phyloP scores from a whole-genome alignment of 106 monocot species.

The Alisma plantagoaquatica region DNA sequence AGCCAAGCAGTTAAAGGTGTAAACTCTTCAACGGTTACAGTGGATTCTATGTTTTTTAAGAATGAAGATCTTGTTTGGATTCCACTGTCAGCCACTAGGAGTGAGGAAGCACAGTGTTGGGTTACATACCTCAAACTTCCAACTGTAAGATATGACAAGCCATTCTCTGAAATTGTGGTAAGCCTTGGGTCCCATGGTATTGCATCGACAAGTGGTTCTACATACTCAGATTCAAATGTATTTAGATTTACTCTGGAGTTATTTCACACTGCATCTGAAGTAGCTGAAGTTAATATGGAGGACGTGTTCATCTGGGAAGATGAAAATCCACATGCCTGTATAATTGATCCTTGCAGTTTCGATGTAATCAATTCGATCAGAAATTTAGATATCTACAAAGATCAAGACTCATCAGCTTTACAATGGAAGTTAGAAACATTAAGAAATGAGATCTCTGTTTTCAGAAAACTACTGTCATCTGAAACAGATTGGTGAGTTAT shows the following conservation, averaged over 20 bases:
- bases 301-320: slow-evolving; percentile 53
- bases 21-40: slow-evolving; percentile 50
- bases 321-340: slow-evolving; percentile 21
- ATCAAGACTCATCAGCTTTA: too few relatives aligned
- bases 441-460: too few relatives aligned
- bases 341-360: too few relatives aligned
- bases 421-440: too few relatives aligned
- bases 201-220: slow-evolving; percentile 30
- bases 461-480: too few relatives aligned
- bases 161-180: slow-evolving; percentile 60
- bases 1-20: slow-evolving; percentile 55
- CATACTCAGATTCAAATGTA: slow-evolving; percentile 13
- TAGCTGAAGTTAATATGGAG: slow-evolving; percentile 9
- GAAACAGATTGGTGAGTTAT: background rate
- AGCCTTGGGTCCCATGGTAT: slow-evolving; percentile 32
- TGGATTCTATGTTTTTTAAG: slow-evolving; percentile 32
- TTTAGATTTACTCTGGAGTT: slow-evolving; percentile 49
- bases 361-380: too few relatives aligned
- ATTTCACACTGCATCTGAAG: slow-evolving; percentile 3
- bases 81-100: slow-evolving; percentile 39
- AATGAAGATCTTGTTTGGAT: slow-evolving; percentile 64
- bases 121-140: slow-evolving; percentile 42
- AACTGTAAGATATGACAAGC: slow-evolving; percentile 9
- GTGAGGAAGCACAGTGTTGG: slow-evolving; percentile 53
- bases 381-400: too few relatives aligned